Base-by-base conservation (phyloP, 129 eudicot genomes). In the Flaveria linearis region DNA sequence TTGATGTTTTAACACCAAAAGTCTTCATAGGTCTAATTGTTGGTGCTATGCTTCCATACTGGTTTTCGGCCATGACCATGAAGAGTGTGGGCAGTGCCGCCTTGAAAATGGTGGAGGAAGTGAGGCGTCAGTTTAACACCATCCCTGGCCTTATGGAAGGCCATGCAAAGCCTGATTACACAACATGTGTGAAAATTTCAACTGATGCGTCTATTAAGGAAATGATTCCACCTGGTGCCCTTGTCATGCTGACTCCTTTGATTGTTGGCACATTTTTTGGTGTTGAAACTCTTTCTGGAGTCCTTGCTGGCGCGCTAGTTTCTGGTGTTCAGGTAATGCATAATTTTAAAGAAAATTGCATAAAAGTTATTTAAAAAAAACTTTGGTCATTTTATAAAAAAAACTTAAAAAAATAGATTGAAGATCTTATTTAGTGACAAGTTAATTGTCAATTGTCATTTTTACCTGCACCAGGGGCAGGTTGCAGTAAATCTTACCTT, bases 11-110 rank as follows among this genome's bases (percentile, higher is more conserved):
- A 85, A 84, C 92, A 30, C 97, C 97, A 10, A 92, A 89, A 36
- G 97, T 92, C 20, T 89, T 92, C 82, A 92, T 92, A 6, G 97
- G 97, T 45, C 75, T 92, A 63, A 74, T 92, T 5, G 96, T 92
- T 0, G 97, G 97, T 63, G 97, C 97, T 16, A 92, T 92, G 97
- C 96, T 92, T 71, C 97, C 97, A 15, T 92, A 92, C 69, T 92
- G 97, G 97, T 92, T 92, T 72, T 92, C 97, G 0, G 97, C 97
- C 76, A 92, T 92, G 97, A 92, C 97, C 64, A 92, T 92, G 97
- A 92, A 92, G 84, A 92, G 97, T 79, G 97, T 92, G 33, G 97
- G 97, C 0, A 92, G 89, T 75, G 97, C 97, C 0, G 97, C 97
- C 43, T 72, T 92, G 81, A 87, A 87, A 73, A 92, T 92, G 97